These are phyloP conservation scores for Yamadazyma triangularis DNA, from an alignment of 1,139 yeast genomes.

Conservation along the genomic window DNA sequence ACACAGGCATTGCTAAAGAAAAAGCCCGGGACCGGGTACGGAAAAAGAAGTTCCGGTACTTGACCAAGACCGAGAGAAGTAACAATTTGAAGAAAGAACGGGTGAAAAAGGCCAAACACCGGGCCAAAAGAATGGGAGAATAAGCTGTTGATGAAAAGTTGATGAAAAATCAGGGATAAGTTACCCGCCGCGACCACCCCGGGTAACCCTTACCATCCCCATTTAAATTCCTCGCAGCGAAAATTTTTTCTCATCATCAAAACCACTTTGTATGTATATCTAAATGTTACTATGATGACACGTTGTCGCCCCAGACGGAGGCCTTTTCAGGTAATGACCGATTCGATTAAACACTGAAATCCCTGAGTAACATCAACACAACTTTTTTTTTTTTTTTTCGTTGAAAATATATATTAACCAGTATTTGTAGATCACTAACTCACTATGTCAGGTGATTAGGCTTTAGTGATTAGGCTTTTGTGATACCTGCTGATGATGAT, in stretches of 20 bases:
- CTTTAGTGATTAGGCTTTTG: background rate
- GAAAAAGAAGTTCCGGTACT: constrained; percentile 83
- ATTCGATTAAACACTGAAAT: constrained; percentile 57
- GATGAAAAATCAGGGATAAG: no score
- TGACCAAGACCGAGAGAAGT: constrained; percentile 74
- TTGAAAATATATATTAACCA: no score
- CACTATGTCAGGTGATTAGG: constrained; percentile 1
- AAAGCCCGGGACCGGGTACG: constrained; percentile 30
- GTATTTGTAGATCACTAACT: no score
- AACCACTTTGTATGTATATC: constrained; percentile 1
- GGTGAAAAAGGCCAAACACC: no score
- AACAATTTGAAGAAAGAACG: constrained; percentile 59
- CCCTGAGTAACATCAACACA: no score
- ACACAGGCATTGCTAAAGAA: constrained; percentile 50
- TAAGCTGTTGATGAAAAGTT: no score
- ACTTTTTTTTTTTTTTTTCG: no score
- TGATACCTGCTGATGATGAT: constrained; percentile 1
- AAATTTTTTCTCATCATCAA: no score
- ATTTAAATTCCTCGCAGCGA: background rate
- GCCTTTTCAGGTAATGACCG: constrained; percentile 54
- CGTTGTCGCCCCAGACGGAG: constrained; percentile 58
- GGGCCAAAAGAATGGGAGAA: no score
- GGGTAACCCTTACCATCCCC: no score
- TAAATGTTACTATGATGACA: constrained; percentile 35
- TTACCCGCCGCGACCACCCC: no score